Base-by-base conservation (phyloP, 805 yeast species). In the Yarrowia phangngaensis region DNA sequence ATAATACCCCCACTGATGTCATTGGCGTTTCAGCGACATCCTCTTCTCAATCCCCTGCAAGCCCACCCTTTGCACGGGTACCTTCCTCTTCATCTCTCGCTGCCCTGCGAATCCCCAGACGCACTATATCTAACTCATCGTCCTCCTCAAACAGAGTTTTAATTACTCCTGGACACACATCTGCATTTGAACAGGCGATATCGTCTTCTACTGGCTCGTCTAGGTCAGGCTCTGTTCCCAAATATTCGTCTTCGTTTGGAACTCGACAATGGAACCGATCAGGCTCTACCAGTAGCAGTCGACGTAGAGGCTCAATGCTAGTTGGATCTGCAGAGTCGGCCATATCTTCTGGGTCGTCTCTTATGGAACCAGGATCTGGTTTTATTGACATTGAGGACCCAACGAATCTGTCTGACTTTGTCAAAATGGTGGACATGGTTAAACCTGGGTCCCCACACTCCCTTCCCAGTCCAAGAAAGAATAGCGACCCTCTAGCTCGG, bases 401-500 rank as follows among this genome's bases (percentile, higher is more conserved):
- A 27, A 52, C 59, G 13, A 68, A 62, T 17, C 69, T 84, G 14
- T 72, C 81, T 52, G 84, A 82, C 43, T 84, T 84, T 67, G 82
- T 84, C 35, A 71, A 75, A 54, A 69, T 82, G 72, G 75, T 84
- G 33, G 92, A 84, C 54, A 75, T 78, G 35, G 79, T 77, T 56
- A 69, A 72, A 7, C 84, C 78, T 32, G 63, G 79, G 17, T 69
- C 74, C 30, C 70, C 48, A 57, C 31, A 22, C 29, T 30, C 35
- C 20, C 51, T 22, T 28, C 52, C 16, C 5, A 45, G 32, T 8
- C 41, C 38, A 12, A 36, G 46, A 20, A 31, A 30, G 22, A 13
- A 27, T 32, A 15, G 26, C 9, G 53, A 60, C 34, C 56, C 66
- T 6, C 55, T 67, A 34, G 58, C 64, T 15, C 50, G 64, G 31